phyloP scores from a whole-genome alignment of 306 rosid species.

The Dicorynia guianensis region DNA sequence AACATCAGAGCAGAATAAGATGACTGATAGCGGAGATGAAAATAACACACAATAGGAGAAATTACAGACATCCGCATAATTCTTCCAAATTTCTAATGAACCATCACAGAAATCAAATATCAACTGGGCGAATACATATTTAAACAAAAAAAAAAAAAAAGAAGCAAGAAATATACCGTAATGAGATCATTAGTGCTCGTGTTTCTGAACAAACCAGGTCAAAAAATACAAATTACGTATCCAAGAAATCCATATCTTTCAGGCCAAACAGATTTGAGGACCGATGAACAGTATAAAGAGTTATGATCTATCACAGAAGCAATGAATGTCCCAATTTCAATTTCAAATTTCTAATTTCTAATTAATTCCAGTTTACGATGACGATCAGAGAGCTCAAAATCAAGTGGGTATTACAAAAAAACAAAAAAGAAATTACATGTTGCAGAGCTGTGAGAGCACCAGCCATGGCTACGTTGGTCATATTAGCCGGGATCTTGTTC shows the following conservation, averaged over 20 bases:
- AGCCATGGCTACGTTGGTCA: conserved; percentile 89
- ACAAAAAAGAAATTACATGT: conserved; percentile 42
- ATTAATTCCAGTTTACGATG: too few species aligned
- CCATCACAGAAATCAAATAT: neutral
- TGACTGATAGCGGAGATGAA: neutral
- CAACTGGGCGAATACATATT: neutral
- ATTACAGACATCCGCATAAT: neutral
- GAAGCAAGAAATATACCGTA: too few species aligned
- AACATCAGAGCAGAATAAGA: neutral
- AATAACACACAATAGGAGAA: neutral
- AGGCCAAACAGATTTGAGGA: too few species aligned
- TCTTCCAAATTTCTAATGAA: neutral
- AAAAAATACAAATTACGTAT: too few species aligned
- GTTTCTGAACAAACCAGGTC: neutral
- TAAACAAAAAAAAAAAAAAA: neutral
- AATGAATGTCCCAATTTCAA: too few species aligned
- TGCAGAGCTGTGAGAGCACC: conserved; percentile 72
- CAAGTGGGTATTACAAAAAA: neutral
- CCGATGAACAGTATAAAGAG: too few species aligned
- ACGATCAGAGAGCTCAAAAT: neutral
- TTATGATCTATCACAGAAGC: too few species aligned
- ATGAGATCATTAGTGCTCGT: too few species aligned
- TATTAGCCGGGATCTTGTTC: conserved; percentile 89
- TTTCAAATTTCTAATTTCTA: too few species aligned
- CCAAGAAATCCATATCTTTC: too few species aligned